Base-by-base conservation (phyloP, 768 basidiomycete species). In the Pilatotrama ljubarskyi region DNA sequence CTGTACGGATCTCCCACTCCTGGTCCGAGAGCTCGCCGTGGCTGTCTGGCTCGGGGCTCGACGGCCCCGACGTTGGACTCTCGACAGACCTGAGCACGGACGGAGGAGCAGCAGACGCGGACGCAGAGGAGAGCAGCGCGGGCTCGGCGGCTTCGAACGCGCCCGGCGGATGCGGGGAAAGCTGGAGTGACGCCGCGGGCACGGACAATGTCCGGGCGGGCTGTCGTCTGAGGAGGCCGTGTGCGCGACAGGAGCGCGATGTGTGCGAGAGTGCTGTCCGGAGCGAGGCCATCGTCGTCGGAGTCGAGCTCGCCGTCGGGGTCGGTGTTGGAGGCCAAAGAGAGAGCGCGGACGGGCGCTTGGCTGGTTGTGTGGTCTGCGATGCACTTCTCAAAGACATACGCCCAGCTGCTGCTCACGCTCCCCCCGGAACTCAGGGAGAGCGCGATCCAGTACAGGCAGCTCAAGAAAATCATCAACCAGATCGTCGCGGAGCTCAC, bases 401-500 rank as follows among this genome's bases (percentile, higher is more conserved):
- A 88, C 71, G 54, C 81, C 5, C 80, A 87, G 61, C 72, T 88
- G 10, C 76, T 91, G 32, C 72, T 79, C 53, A 80, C 80, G 7
- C 82, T 95, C 13, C 93, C 94, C 0, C 83, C 85, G 36, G 91
- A 93, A 55, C 79, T 95, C 66, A 79, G 84, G 25, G 80, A 87
- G 20, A 88, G 86, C 70, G 87, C 91, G 0, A 88, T 97, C 55
- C 85, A 94, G 69, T 97, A 97, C 69, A 80, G 90, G 32, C 86
- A 96, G 90, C 85, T 98, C 56, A 97, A 98, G 76, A 93, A 91
- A 66, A 76, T 95, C 29, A 95, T 98, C 65, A 90, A 91, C 63
- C 81, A 87, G 68, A 83, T 94, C 37, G 91, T 90, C 0, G 73
- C 76, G 10, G 95, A 98, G 72, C 84, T 98, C 17, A 78, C 83